A percentile compares a stretch with the other conserved stretches of the same genome.
Evolutionary conservation across 2,329 filamentous ascomycete genomes (phyloP).

Genomic region (Botrytis byssoidea): DNA sequence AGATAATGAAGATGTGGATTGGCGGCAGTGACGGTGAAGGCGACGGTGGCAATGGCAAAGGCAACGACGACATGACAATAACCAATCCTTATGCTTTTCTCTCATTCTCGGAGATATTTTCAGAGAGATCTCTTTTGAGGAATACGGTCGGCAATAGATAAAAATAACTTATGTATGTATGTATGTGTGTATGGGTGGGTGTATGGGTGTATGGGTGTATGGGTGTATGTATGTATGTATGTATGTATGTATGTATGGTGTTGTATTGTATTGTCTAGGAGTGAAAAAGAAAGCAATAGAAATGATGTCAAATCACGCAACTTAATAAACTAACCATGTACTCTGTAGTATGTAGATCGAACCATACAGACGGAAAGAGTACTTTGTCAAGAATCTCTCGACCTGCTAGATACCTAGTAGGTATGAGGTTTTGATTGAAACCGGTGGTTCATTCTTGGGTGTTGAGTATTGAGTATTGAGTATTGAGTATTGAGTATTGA

Average conservation of each 20-base stretch:
- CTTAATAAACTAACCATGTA: not conserved
- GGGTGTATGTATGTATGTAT: not conserved
- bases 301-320: constrained; percentile 3
- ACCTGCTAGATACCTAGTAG: too few relatives aligned
- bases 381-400: not conserved
- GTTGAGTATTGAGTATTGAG: not conserved
- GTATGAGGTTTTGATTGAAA: not conserved
- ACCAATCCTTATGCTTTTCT: not conserved
- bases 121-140: not conserved
- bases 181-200: too few relatives aligned
- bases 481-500: too few relatives aligned
- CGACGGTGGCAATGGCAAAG: too few relatives aligned
- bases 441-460: not conserved
- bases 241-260: not conserved
- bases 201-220: too few relatives aligned
- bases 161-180: not conserved
- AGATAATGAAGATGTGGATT: not conserved
- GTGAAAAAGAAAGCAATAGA: not conserved
- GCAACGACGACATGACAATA: too few relatives aligned
- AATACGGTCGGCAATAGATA: not conserved
- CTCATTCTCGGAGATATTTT: not conserved
- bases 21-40: not conserved
- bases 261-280: not conserved
- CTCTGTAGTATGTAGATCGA: not conserved
- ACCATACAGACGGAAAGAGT: not conserved